Evolutionary conservation across 148 eudicot genomes (phyloP).

Genomic region (Cornus suecica): DNA sequence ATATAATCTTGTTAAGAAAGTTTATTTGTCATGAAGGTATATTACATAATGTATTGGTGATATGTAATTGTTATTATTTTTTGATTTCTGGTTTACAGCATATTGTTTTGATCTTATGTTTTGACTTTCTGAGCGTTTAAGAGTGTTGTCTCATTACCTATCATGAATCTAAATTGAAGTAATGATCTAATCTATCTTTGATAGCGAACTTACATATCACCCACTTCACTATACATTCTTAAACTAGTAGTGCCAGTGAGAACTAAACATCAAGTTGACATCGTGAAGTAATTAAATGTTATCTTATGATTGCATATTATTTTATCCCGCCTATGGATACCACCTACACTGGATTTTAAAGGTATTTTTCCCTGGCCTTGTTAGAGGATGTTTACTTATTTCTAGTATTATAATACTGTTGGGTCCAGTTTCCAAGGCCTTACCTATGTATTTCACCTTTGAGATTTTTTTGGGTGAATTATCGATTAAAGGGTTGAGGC

Average conservation of each 20-base stretch:
- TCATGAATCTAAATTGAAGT: not conserved
- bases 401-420: too few species aligned
- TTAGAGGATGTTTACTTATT: not conserved
- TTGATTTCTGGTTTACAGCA: not conserved
- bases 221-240: not conserved
- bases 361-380: not conserved
- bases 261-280: too few species aligned
- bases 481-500: too few species aligned
- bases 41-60: not conserved
- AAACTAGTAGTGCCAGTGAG: not conserved
- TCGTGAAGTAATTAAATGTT: too few species aligned
- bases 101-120: not conserved
- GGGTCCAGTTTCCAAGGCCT: too few species aligned
- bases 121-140: not conserved
- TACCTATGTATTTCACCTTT: too few species aligned
- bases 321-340: not conserved
- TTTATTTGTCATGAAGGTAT: slow-evolving; percentile 1
- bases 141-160: not conserved
- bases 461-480: too few species aligned
- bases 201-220: not conserved
- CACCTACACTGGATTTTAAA: not conserved
- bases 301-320: too few species aligned
- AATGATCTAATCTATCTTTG: not conserved
- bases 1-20: not conserved
- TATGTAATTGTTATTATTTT: not conserved